Base-by-base conservation (phyloP, 192 early-diverging fungal genomes). In the Dissophora ornata region DNA sequence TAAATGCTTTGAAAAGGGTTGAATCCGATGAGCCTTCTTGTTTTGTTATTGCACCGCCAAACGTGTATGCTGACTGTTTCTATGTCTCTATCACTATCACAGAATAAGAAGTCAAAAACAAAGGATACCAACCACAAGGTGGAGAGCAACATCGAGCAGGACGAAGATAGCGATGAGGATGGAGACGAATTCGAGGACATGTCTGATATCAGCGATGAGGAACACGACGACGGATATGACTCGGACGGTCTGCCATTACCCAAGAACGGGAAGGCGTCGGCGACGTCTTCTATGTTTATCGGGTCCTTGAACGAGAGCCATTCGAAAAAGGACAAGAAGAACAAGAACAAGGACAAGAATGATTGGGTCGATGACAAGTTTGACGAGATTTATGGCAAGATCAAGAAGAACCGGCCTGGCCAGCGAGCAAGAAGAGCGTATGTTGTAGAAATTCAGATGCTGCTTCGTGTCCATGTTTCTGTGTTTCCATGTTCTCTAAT, bases 351-450 rank as follows among this genome's bases (percentile, higher is more conserved):
- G 38, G 58, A 48, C 38, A 71, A 74, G 50, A 75, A 67, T 26
- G 73, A 67, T 18, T 38, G 36, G 36, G 36, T 38, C 6, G 36
- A 38, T 13, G 36, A 38, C 19, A 80, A 79, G 22, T 88, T 88
- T 80, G 79, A 81, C 36, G 70, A 80, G 48, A 79, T 88, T 53
- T 88, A 88, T 45, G 80, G 82, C 38, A 75, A 57, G 59, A 50
- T 29, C 22, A 67, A 65, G 47, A 88, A 85, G 81, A 88, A 88
- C 49, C 83, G 86, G 9, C 81, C 83, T 40, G 86, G 86, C 8
- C 86, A 88, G 69, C 71, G 82, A n/a, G 84, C 80, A 41, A 71
- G 84, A 41, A 79, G 81, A 36, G 58, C 68, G 81, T 81, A 80
- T 19, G 77, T 51, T 18, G 15, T 32, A 18, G 21, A 19, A 52